Evolutionary conservation across 129 eudicot genomes (phyloP).

Genomic region (Helianthus tuberosus): DNA sequence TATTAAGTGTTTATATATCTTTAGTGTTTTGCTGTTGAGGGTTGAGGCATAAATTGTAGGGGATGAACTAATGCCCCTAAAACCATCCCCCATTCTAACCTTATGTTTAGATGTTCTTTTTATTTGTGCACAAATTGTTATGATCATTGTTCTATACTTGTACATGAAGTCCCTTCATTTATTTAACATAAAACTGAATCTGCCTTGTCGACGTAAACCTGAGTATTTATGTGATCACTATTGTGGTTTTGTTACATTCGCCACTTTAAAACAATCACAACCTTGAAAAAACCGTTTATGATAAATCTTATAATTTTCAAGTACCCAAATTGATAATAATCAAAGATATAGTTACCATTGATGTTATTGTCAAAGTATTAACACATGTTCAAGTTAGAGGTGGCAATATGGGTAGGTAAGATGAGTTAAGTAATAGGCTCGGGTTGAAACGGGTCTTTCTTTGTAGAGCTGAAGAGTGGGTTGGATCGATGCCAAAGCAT

Average conservation of each 20-base stretch:
- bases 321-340: neutral
- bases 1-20: conserved; percentile 28
- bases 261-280: neutral
- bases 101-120: conserved; percentile 1
- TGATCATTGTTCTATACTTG: neutral
- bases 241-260: neutral
- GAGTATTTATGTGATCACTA: neutral
- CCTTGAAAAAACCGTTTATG: no score
- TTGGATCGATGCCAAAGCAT: neutral
- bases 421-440: neutral
- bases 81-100: neutral
- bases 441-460: neutral
- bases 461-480: neutral
- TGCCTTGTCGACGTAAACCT: neutral
- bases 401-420: neutral
- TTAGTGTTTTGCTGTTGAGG: conserved; percentile 17
- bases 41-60: conserved; percentile 9
- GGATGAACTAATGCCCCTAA: neutral
- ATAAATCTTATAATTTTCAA: neutral
- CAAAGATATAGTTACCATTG: neutral
- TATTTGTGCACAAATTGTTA: neutral
- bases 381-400: neutral
- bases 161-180: conserved; percentile 3
- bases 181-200: neutral
- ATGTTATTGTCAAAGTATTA: neutral